phyloP scores from a whole-genome alignment of 352 stramenopile species.

The Nothophytophthora sp. region DNA sequence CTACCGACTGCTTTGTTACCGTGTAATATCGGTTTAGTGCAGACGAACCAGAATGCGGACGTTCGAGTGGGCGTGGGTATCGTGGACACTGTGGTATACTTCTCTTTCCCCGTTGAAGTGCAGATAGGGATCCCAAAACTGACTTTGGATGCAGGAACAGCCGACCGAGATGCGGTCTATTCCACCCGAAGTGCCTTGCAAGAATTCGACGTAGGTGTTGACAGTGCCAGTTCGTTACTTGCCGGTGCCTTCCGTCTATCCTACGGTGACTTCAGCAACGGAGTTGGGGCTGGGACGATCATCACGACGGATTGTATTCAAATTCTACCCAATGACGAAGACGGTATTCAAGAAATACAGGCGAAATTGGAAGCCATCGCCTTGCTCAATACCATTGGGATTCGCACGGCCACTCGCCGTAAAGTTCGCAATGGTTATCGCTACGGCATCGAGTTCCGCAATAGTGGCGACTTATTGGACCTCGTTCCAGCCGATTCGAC shows the following conservation, averaged over 20 bases:
- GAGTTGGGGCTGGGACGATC: conserved; percentile 23
- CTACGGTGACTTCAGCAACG: conserved; percentile 57
- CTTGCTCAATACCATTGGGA: conserved; percentile 57
- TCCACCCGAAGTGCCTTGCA: conserved; percentile 41
- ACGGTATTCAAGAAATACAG: conserved; percentile 42
- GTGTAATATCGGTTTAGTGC: conserved; percentile 38
- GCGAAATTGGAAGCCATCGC: conserved; percentile 40
- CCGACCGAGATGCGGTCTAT: conserved; percentile 36
- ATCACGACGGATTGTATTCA: conserved; percentile 59
- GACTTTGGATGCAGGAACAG: conserved; percentile 36
- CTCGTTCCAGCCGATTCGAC: conserved; percentile 41
- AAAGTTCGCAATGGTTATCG: conserved; percentile 46
- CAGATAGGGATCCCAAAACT: conserved; percentile 32
- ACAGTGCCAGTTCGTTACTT: conserved; percentile 44
- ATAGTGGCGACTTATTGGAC: conserved; percentile 51
- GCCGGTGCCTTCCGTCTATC: conserved; percentile 46
- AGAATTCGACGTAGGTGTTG: conserved; percentile 65
- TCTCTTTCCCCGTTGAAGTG: conserved; percentile 50
- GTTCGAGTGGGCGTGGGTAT: conserved; percentile 42
- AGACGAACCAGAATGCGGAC: conserved; percentile 46
- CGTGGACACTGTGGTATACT: conserved; percentile 50
- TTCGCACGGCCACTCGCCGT: conserved; percentile 27
- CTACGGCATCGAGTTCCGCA: conserved; percentile 54
- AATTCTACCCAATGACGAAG: conserved; percentile 31
- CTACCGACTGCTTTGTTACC: conserved; percentile 12